These are phyloP conservation scores for Nepenthes alata DNA, from an alignment of 179 eudicot species.

Conservation along the genomic window DNA sequence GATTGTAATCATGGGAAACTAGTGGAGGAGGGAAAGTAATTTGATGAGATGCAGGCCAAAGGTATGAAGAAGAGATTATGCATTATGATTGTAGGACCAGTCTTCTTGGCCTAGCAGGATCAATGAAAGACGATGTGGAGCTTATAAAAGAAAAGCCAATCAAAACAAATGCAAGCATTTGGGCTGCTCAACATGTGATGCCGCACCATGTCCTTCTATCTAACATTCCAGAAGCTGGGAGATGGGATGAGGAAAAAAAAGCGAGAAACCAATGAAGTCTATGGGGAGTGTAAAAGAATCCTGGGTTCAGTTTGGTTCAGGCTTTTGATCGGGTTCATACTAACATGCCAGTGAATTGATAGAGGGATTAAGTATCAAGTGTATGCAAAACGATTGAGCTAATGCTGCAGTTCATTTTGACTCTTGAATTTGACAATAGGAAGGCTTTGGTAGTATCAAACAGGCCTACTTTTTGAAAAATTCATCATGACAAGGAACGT, in stretches of 20 bases:
- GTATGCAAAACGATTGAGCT: too few species aligned
- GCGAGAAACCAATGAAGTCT: constrained; percentile 38
- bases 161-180: constrained; percentile 51
- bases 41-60: constrained; percentile 36
- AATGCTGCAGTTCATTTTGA: too few species aligned
- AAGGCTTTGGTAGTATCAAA: too few species aligned
- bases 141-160: constrained; percentile 29
- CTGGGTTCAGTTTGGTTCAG: constrained; percentile 55
- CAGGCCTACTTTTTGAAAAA: too few species aligned
- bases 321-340: constrained; percentile 20
- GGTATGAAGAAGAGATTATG: constrained; percentile 25
- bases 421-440: too few species aligned
- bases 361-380: too few species aligned
- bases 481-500: too few species aligned
- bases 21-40: constrained; percentile 46
- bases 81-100: constrained; percentile 76
- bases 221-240: constrained; percentile 59
- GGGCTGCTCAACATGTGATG: constrained; percentile 33
- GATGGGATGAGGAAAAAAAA: constrained; percentile 46
- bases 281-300: constrained; percentile 38
- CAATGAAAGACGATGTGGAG: constrained; percentile 43
- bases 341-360: not conserved
- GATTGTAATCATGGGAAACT: constrained; percentile 71
- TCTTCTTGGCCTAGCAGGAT: constrained; percentile 67
- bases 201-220: constrained; percentile 39